Percentiles rank a stretch among this genome's conserved stretches.
Evolutionary conservation across 768 basidiomycete species (phyloP).

Genomic region (Phylloporus sp.): DNA sequence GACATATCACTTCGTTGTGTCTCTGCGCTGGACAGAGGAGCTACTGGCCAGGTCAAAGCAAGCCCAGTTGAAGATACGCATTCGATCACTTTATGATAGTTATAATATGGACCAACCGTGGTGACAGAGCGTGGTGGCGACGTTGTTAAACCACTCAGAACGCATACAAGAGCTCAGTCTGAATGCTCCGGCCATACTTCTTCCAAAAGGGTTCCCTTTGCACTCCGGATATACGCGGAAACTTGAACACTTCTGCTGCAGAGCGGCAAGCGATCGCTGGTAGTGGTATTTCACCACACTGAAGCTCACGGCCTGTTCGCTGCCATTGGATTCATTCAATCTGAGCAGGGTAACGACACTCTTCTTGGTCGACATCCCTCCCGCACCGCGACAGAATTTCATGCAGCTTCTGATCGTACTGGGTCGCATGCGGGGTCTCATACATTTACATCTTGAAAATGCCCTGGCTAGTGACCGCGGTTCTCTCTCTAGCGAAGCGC

Average conservation of each 20-base stretch:
- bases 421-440: conserved; percentile 31
- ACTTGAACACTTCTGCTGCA: background rate
- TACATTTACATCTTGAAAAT: conserved; percentile 31
- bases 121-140: no score
- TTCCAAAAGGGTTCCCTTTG: background rate
- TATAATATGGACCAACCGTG: no score
- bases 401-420: conserved; percentile 31
- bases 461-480: conserved; percentile 16
- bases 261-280: no score
- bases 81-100: no score
- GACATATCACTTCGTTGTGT: no score
- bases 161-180: background rate
- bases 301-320: background rate
- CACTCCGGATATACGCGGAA: background rate
- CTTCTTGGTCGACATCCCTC: conserved; percentile 24
- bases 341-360: conserved; percentile 32
- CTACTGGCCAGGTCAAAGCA: no score
- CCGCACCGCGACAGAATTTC: conserved; percentile 16
- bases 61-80: no score
- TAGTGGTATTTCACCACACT: no score
- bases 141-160: background rate
- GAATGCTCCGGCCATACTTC: background rate
- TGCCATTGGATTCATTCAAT: background rate
- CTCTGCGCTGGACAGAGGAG: no score
- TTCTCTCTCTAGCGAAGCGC: background rate